These are phyloP conservation scores for Didymella lethalis DNA, from an alignment of 2,329 filamentous ascomycete species.

Conservation along the genomic window DNA sequence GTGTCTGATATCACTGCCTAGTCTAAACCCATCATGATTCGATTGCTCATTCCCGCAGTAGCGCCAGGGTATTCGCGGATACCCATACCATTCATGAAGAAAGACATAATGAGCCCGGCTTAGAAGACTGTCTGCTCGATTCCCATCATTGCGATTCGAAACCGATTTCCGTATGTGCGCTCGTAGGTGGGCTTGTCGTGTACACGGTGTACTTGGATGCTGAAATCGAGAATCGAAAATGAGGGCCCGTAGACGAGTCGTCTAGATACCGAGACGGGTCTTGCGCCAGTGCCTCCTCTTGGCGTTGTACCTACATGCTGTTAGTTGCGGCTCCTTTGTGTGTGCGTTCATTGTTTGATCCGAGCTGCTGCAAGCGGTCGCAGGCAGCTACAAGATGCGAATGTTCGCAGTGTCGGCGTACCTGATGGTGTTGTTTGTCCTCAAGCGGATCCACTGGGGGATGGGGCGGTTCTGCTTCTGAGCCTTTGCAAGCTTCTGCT, in stretches of 20 bases:
- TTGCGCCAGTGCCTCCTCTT: conserved; percentile 99
- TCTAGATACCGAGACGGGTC: conserved; percentile 98
- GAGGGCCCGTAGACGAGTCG: conserved; percentile 58
- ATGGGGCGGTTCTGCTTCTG: conserved; percentile 99
- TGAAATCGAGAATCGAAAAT: conserved; percentile 45
- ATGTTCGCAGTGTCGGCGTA: conserved; percentile 58
- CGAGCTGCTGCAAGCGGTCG: neutral
- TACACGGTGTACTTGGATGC: conserved; percentile 23
- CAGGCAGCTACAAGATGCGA: conserved; percentile 10
- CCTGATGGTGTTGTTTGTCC: conserved; percentile 99
- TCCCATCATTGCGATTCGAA: conserved; percentile 36
- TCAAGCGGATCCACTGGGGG: conserved; percentile 98
- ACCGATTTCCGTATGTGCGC: conserved; percentile 43
- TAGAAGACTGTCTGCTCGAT: conserved; percentile 33
- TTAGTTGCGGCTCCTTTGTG: conserved; percentile 19
- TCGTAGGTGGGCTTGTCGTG: conserved; percentile 34
- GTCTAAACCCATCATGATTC: conserved; percentile 48
- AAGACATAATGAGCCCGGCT: conserved; percentile 29
- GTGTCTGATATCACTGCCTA: conserved; percentile 46
- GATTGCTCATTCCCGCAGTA: conserved; percentile 48
- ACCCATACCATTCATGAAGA: conserved; percentile 25
- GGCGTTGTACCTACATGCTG: conserved; percentile 87
- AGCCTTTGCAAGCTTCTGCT: conserved; percentile 99
- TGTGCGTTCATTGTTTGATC: neutral
- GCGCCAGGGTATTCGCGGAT: conserved; percentile 44